phyloP scores from a whole-genome alignment of 768 basidiomycete species.

The Rickenella mellea region DNA sequence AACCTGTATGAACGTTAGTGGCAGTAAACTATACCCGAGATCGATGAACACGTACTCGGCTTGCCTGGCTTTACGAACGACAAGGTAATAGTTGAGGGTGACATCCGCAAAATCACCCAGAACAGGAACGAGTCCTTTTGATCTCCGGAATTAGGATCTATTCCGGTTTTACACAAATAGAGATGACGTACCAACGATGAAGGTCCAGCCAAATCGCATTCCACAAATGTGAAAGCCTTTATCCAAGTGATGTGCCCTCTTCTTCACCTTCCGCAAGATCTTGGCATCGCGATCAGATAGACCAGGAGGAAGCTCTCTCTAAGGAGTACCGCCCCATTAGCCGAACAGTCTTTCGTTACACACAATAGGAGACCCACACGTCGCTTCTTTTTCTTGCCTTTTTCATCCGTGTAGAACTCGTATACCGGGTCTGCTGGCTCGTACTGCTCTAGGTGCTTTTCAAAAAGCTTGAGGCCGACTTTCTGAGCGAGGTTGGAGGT shows the following conservation, averaged over 20 bases:
- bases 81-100: conserved; percentile 61
- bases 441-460: conserved; percentile 55
- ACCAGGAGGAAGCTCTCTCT: conserved; percentile 69
- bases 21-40: not conserved
- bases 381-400: conserved; percentile 46
- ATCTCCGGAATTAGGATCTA: not conserved
- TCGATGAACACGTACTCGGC: conserved; percentile 42
- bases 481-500: conserved; percentile 19
- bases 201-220: conserved; percentile 79
- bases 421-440: conserved; percentile 69
- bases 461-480: conserved; percentile 52
- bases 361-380: conserved; percentile 32
- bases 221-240: conserved; percentile 78
- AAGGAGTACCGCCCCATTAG: not conserved
- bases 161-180: not conserved
- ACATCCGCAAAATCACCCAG: conserved; percentile 60
- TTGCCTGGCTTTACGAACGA: conserved; percentile 65
- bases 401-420: conserved; percentile 46
- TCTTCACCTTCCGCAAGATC: conserved; percentile 65
- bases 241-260: conserved; percentile 78
- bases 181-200: conserved; percentile 44
- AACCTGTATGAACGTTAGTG: conserved; percentile 21
- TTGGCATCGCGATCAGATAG: conserved; percentile 67
- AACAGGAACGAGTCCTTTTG: conserved; percentile 51
- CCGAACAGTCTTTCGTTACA: too few relatives aligned